phyloP scores from a whole-genome alignment of 1,139 yeast genomes.

The Pichia sp. region DNA sequence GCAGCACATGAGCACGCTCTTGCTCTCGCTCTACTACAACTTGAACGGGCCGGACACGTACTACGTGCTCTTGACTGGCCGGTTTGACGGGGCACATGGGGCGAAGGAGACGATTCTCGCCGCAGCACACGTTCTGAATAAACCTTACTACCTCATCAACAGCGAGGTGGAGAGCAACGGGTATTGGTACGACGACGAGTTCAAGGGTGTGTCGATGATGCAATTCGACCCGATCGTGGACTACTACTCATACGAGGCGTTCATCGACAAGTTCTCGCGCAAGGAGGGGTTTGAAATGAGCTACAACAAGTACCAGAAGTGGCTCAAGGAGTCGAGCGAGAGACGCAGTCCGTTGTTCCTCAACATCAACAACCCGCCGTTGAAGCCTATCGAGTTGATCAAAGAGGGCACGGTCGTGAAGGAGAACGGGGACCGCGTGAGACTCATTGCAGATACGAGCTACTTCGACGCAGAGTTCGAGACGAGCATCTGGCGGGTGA shows the following conservation, averaged over 20 bases:
- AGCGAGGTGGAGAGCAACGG: slow-evolving; percentile 29
- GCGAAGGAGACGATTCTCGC: slow-evolving; percentile 63
- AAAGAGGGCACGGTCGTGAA: slow-evolving; percentile 23
- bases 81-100: slow-evolving; percentile 39
- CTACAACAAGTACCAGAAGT: slow-evolving; percentile 19
- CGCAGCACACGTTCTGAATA: slow-evolving; percentile 49
- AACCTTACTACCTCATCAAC: slow-evolving; percentile 50
- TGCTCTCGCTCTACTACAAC: slow-evolving; percentile 55
- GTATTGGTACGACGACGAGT: slow-evolving; percentile 31
- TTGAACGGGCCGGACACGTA: slow-evolving; percentile 55
- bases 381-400: slow-evolving; percentile 29
- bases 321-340: slow-evolving; percentile 23
- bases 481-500: slow-evolving; percentile 26
- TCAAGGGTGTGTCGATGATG: slow-evolving; percentile 45
- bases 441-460: slow-evolving; percentile 24
- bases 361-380: slow-evolving; percentile 27
- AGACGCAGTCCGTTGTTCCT: slow-evolving; percentile 27
- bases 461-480: slow-evolving; percentile 23
- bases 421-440: slow-evolving; percentile 30
- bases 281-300: slow-evolving; percentile 19
- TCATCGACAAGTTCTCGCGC: slow-evolving; percentile 19
- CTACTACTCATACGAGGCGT: slow-evolving; percentile 36
- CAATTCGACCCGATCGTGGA: slow-evolving; percentile 50
- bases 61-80: slow-evolving; percentile 42
- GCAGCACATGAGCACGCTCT: slow-evolving; percentile 47